Base-by-base conservation (phyloP, 352 stramenopile species). In the Hyphochytrium catenoides region DNA sequence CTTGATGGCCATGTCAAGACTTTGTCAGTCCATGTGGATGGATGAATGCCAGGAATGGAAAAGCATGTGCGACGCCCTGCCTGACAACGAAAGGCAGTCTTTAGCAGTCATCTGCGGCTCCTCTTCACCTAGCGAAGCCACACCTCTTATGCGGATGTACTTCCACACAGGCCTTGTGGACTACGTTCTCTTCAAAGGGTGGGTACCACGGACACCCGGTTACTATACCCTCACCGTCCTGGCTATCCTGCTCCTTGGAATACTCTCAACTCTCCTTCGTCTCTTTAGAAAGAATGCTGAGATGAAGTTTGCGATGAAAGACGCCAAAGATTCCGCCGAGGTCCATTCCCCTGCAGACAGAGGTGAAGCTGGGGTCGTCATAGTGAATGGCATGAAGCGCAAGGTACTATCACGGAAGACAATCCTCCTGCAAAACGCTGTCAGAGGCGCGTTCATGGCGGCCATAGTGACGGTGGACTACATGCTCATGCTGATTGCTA, bases 401-500 rank as follows among this genome's bases (percentile, higher is more conserved):
- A 6, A 25, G 37, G 9, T 32, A 43, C 31, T 19, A 40, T 21
- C 37, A 27, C 16, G 12, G 6, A 15, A 34, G 9, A 8, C 18
- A 21, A n/a, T 21, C 31, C 18, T 27, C 28, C 8, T 16, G 8
- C 37, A 32, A 16, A 43, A 43, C 3, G 12, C 29, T 14, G 15
- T 29, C 11, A 27, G 37, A 15, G 31, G 22, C n/a, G 8, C 5
- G 11, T 28, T 40, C 9, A 43, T 32, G 5, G 27, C 14, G 9
- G 26, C 41, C 4, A 43, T 40, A 12, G 30, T 32, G 8, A 11
- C 31, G 15, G 31, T 43, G 16, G 37, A 43, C 18, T 41, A 40
- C 18, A 17, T 12, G 5, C 37, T 43, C 26, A 41, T 43, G 37
- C 37, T 43, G n/a, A 21, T 43, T 12, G 37, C 37, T 20, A 41